Evolutionary conservation across 1,139 yeast species (phyloP), one percentile per base, ranked within the genome.

Genomic region (Suhomyces bokatorum): DNA sequence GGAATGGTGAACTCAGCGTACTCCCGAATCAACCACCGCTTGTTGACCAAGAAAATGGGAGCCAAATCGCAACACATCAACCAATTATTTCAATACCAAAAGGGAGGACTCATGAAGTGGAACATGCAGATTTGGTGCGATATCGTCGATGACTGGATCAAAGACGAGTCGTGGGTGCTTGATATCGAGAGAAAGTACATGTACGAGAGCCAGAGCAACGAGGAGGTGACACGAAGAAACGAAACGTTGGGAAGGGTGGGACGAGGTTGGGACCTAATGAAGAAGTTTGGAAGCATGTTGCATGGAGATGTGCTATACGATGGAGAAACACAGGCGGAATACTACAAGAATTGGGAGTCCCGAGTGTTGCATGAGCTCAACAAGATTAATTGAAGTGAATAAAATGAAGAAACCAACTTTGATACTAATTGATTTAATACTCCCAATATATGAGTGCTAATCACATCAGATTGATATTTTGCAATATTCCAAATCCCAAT

Each of bases 1-100:
- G 91, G 90, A 0, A 60, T 85, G 50, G 70, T 84, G 1, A 71
- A 83, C 35, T 77, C 84, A 6, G 82, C 84, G 12, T 82, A 80
- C 42, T 66, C 72, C 12, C 67, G 83, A 12, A 71, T 84, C 31
- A 81, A 82, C 57, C 75, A 77, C 47, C 67, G 67, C 20, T 58
- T 72, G 26, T 62, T 83, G 14, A 59, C 66, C 9, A 58, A 64
- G 10, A 75, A 72, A 42, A 67, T 82, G 9, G 81, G 85, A 2
- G 70, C 78, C 22, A 75, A 70, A 45, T 62, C 75, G 7, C 66
- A 70, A 30, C 71, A 81, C 13, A 64, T 78, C 43, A 71, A 75
- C 39, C 77, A 75, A 39, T 66, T 85, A 57, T 76, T 78, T 47
- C 67, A 68, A 28, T 66, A 74, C 38, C 87, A 84, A 61, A 71